Base-by-base conservation (phyloP, 2,329 filamentous ascomycete genomes). In the Colletotrichum liaoningense region DNA sequence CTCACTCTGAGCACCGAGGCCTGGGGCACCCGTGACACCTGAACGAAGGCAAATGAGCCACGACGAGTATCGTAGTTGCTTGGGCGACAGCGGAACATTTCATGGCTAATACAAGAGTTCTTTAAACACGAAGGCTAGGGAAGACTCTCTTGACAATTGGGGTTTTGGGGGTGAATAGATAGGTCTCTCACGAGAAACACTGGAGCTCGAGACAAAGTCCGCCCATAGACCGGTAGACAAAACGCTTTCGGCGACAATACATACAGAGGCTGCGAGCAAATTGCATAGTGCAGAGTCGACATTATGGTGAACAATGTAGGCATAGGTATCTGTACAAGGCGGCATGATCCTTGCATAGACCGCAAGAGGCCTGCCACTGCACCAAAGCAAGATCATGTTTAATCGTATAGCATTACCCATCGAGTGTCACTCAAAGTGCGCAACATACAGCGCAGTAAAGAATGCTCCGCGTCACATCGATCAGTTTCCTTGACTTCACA, bases 11-110 rank as follows among this genome's bases (percentile, higher is more conserved):
- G 46, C 55, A 63, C 59, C 14, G 63, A 75, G 55, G 35, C 63
- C 19, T 74, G 67, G 62, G 71, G 70, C 26, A 73, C 70, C 3
- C 70, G 70, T 12, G 28, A 72, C 19, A 49, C 26, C 24, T 68
- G 28, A 62, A 11, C 3, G 2, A 1, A 52, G 9, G n/a, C 19
- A 22, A 3, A 11, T 19, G 4, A 9, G 42, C 42, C 42, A 19
- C 19, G 19, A 49, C 42, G 3, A 49, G 42, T 11, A n/a, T n/a
- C 8, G 42, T 3, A n/a, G 8, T n/a, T n/a, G 24, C 8, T 14
- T 5, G 16, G 19, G 22, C 8, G 28, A 49, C 26, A 24, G 14
- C 54, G 12, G n/a, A n/a, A 8, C 12, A n/a, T 2, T 22, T 14
- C 22, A 65, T 5, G 9, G 28, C 35, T n/a, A 2, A 22, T 22